These are phyloP conservation scores for Ophiostoma himal-ulmi DNA, from an alignment of 2,329 filamentous ascomycete species.

Conservation along the genomic window DNA sequence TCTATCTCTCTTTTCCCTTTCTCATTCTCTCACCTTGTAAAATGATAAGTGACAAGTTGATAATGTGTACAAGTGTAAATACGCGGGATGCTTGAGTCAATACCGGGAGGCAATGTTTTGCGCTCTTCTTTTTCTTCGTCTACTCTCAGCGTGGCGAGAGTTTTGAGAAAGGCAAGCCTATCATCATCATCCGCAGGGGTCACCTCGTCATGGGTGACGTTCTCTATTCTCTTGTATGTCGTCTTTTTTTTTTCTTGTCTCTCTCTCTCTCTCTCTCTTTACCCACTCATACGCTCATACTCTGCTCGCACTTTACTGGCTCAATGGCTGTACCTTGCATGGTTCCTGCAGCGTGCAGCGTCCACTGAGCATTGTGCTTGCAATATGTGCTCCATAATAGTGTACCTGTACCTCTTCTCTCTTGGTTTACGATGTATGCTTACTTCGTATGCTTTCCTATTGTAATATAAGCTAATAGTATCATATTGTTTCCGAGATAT, in stretches of 20 bases:
- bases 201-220: background rate
- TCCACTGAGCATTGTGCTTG: background rate
- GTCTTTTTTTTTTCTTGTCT: background rate
- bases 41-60: slow-evolving; percentile 7
- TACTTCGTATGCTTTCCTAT: no score
- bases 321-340: slow-evolving; percentile 21
- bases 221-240: background rate
- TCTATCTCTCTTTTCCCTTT: background rate
- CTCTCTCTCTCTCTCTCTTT: background rate
- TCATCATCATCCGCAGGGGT: background rate
- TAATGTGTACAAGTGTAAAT: background rate
- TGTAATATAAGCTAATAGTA: background rate
- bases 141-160: slow-evolving; percentile 1
- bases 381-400: background rate
- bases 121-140: background rate
- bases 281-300: background rate
- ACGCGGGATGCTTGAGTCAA: background rate
- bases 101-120: no score
- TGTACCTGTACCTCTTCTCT: no score
- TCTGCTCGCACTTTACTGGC: background rate
- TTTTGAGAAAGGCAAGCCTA: background rate
- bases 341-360: slow-evolving; percentile 21
- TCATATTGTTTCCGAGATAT: background rate
- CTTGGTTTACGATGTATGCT: no score
- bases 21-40: background rate